Conservation (phyloP, 2,329 filamentous ascomycete species). For the Penicillium sp. region DNA sequence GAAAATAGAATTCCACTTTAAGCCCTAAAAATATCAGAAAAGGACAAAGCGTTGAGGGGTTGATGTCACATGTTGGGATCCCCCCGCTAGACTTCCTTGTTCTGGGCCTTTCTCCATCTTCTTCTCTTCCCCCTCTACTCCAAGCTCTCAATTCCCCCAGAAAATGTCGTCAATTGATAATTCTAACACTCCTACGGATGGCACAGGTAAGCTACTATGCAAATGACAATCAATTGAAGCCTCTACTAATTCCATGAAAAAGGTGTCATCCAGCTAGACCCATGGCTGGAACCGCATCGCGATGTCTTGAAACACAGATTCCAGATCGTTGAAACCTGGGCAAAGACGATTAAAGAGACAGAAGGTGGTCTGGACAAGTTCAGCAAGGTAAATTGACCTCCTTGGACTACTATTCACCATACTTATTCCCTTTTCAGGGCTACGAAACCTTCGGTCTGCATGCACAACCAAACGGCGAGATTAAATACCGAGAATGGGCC, state of each 20-base stretch:
- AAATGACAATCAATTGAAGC: background rate
- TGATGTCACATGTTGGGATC: constrained; percentile 17
- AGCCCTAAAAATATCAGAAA: background rate
- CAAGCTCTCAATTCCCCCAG: constrained; percentile 2
- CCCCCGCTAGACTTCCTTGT: constrained; percentile 13
- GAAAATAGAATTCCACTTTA: background rate
- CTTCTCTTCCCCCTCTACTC: no score
- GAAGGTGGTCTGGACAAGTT: constrained; percentile 93
- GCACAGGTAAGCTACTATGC: constrained; percentile 19
- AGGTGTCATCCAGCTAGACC: constrained; percentile 81
- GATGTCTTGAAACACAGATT: constrained; percentile 73
- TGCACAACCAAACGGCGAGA: constrained; percentile 74
- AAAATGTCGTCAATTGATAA: constrained; percentile 5
- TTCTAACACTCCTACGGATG: constrained; percentile 16
- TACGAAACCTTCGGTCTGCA: constrained; percentile 84
- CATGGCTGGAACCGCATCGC: constrained; percentile 82
- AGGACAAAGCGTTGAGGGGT: constrained; percentile 15
- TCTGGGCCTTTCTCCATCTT: constrained; percentile 3
- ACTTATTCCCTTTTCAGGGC: constrained; percentile 53
- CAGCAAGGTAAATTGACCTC: constrained; percentile 59
- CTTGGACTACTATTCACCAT: constrained; percentile 3
- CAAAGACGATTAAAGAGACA: constrained; percentile 72
- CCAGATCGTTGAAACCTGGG: constrained; percentile 77
- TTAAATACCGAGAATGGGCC: constrained; percentile 93
- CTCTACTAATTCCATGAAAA: background rate